Base-by-base conservation (phyloP, 257 asterid genomes). In the Plectranthus barbatus region DNA sequence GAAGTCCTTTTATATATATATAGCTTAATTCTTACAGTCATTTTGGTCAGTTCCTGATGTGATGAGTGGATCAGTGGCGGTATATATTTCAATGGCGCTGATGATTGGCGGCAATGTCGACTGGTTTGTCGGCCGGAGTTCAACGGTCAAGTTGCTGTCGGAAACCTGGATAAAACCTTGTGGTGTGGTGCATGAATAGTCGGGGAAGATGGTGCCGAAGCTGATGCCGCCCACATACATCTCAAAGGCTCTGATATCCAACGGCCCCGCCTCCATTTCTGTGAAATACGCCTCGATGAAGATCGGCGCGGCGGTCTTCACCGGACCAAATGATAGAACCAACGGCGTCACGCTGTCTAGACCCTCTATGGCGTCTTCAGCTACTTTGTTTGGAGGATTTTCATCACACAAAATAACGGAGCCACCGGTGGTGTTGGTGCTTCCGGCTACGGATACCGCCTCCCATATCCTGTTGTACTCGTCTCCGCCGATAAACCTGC, bases 41-140 rank as follows among this genome's bases (percentile, higher is more conserved):
- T 14, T 11, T 40, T 41, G 68, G 19, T 40, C 19, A 24, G 74
- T 69, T 26, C 62, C 67, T 13, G 49, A 10, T 11, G 68, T 60
- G 9, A 69, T 6, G 29, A 69, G 62, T 0, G 68, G 68, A 60
- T 69, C 62, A 12, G 62, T 51, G 45, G 74, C 61, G 0, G 74
- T 59, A 45, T 69, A 69, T 4, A 69, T 24, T 33, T 69, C 68
- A 2, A 60, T 51, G 23, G 68, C 74, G 6, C 74, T 69, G 68
- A 69, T 60, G 60, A 60, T 41, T 5, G 74, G 74, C 0, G 68
- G 74, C 12, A 60, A 21, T 23, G 49, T 10, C 19, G 68, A n/a
- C 15, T 5, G 34, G 3, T 47, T 15, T 2, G 62, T 59, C n/a
- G 68, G 67, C 11, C 41, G 20, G 18, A 68, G 45, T 42, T 68